Conservation (phyloP, 108 stramenopile genomes). For the Ochromonas danica region DNA sequence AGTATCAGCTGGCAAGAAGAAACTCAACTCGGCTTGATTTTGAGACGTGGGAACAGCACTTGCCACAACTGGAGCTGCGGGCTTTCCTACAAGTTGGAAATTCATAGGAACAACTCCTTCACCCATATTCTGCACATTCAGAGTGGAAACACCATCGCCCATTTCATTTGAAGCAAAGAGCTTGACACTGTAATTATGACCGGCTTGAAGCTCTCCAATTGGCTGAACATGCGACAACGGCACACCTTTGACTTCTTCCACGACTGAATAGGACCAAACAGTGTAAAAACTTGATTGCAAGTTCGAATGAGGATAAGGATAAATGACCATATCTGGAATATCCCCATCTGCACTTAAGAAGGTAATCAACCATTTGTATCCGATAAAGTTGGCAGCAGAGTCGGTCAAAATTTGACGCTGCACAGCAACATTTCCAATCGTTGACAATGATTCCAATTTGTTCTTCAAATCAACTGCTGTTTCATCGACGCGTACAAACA, state of each 20-base stretch:
- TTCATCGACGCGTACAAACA: slow-evolving; percentile 29
- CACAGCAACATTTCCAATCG: slow-evolving; percentile 29
- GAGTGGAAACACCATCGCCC: neutral
- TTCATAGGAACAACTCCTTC: slow-evolving; percentile 18
- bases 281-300: neutral
- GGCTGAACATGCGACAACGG: neutral
- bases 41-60: neutral
- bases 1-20: neutral
- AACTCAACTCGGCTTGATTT: slow-evolving; percentile 8
- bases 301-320: neutral
- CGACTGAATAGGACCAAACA: neutral
- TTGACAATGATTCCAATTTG: slow-evolving; percentile 28
- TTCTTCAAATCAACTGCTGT: slow-evolving; percentile 6
- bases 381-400: neutral
- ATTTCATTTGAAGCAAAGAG: neutral
- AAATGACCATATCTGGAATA: neutral
- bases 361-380: slow-evolving; percentile 30
- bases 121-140: slow-evolving; percentile 21
- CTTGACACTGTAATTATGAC: neutral
- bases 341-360: slow-evolving; percentile 6
- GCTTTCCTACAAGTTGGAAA: neutral
- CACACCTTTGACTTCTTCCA: neutral
- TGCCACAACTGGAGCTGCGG: neutral
- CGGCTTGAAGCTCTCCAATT: neutral
- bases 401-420: neutral